Conservation (phyloP, 2,329 filamentous ascomycete genomes). For the Microdochium nivale region DNA sequence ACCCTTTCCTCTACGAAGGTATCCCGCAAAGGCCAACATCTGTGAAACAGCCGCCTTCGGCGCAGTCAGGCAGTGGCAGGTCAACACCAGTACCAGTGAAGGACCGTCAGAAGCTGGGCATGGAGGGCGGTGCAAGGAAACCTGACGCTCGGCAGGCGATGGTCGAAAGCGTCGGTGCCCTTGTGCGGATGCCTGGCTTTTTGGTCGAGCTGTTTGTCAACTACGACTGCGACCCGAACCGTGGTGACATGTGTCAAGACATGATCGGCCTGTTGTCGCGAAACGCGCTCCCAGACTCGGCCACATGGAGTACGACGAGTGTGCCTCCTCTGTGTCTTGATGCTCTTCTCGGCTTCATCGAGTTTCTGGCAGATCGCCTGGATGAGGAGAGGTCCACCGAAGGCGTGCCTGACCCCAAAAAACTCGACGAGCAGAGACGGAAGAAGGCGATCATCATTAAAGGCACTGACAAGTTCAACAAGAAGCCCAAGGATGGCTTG, state of each 20-base stretch:
- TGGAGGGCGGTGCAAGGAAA: conserved; percentile 86
- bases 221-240: conserved; percentile 92
- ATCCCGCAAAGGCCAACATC: conserved; percentile 87
- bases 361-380: conserved; percentile 82
- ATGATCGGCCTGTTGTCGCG: conserved; percentile 87
- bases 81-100: conserved; percentile 86
- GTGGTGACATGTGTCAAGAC: conserved; percentile 88
- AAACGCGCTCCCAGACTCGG: conserved; percentile 93
- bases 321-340: conserved; percentile 93
- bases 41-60: conserved; percentile 64
- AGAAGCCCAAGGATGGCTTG: conserved; percentile 82
- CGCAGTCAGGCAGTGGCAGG: conserved; percentile 65
- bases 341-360: conserved; percentile 81
- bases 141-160: conserved; percentile 95
- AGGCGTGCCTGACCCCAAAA: conserved; percentile 56
- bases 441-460: conserved; percentile 85
- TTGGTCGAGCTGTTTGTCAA: conserved; percentile 96
- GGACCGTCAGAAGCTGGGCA: conserved; percentile 82
- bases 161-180: conserved; percentile 90
- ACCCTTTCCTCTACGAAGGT: conserved; percentile 83
- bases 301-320: conserved; percentile 97
- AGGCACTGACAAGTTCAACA: conserved; percentile 87
- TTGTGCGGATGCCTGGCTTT: conserved; percentile 88
- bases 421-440: conserved; percentile 62
- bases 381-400: conserved; percentile 58